Base-by-base conservation (phyloP, 139 green algal species). In the Gonium pectorale region DNA sequence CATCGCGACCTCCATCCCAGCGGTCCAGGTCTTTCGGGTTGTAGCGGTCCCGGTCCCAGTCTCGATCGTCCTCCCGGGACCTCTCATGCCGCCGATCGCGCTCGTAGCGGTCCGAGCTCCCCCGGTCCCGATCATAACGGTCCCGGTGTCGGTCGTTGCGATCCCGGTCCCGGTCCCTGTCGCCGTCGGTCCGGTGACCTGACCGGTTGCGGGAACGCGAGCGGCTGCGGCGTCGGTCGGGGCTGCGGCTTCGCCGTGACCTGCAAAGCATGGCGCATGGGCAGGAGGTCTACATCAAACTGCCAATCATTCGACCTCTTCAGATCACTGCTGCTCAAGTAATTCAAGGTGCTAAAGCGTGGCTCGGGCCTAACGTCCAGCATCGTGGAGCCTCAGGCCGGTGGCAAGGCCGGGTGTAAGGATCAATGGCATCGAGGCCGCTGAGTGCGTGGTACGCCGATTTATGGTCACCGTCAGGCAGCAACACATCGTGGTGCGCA, bases 171-270 rank as follows among this genome's bases (percentile, higher is more conserved):
- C 77, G 41, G 9, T 56, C 41, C n/a, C 67, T 41, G 8, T 52
- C 62, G 19, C 33, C 4, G 43, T 62, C 31, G 40, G 52, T 35
- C 24, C 72, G 72, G 37, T 80, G 2, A 31, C 66, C 72, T 19
- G 26, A 67, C 13, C 72, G 17, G 51, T 24, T 54, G 21, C 37
- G 72, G 0, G 70, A 79, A n/a, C 70, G 29, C 0, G 70, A 79
- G n/a, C 70, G 70, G 70, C 46, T 79, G 46, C 70, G 70, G 52
- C 46, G 70, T 5, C 70, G 44, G 21, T 79, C 70, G 21, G 46
- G 49, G 31, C 70, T 79, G 37, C 70, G n/a, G 70, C 70, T 79
- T 33, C 46, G 9, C 7, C 49, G 46, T 19, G 70, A 64, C 46
- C 70, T 79, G 68, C 67, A 3, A 21, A 41, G 19, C 17, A 56